Conservation (phyloP, 805 yeast species). For the Ogataea siamensis region DNA sequence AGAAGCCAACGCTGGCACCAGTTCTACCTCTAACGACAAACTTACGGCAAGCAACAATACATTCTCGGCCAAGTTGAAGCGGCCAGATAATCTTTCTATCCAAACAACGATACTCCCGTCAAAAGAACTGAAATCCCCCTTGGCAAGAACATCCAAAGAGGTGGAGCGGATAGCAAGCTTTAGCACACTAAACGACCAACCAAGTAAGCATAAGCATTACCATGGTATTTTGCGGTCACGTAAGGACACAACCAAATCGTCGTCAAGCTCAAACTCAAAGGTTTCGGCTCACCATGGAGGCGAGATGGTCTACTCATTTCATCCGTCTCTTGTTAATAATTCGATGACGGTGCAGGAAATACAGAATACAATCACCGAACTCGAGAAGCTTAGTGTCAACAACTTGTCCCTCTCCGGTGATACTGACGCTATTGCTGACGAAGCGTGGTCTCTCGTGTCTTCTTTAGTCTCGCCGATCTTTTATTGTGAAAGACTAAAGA, state of each 20-base stretch:
- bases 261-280: constrained; percentile 39
- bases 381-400: constrained; percentile 30
- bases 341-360: constrained; percentile 31
- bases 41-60: constrained; percentile 6
- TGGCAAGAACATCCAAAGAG: constrained; percentile 32
- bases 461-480: constrained; percentile 46
- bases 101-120: constrained; percentile 28
- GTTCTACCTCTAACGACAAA: constrained; percentile 12
- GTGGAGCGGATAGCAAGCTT: constrained; percentile 32
- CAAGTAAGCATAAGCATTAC: constrained; percentile 27
- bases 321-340: constrained; percentile 26
- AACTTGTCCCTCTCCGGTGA: constrained; percentile 33
- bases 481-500: constrained; percentile 44
- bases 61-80: constrained; percentile 26
- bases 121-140: constrained; percentile 31
- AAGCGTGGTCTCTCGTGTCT: constrained; percentile 48
- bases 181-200: constrained; percentile 15
- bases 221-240: constrained; percentile 30
- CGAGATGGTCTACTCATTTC: constrained; percentile 38
- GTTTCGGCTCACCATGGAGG: constrained; percentile 31
- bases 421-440: constrained; percentile 42
- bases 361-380: constrained; percentile 31
- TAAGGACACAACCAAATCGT: constrained; percentile 35
- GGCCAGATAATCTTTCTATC: constrained; percentile 29
- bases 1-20: constrained; percentile 1